phyloP scores from a whole-genome alignment of 352 stramenopile genomes.

The Phytophthora tubulina region DNA sequence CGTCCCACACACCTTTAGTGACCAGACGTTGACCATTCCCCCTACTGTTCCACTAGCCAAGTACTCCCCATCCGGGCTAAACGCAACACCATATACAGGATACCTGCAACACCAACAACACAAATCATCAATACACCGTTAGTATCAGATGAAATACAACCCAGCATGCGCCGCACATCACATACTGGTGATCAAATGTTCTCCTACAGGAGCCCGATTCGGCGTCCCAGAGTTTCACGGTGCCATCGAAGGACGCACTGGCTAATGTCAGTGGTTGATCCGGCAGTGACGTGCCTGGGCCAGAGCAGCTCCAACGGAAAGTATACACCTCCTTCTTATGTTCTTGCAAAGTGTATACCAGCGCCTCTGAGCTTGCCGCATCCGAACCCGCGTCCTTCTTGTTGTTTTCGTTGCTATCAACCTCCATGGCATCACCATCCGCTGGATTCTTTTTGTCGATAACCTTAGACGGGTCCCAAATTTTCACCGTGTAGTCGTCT shows the following conservation, averaged over 20 bases:
- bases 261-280: slow-evolving; percentile 87
- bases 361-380: slow-evolving; percentile 44
- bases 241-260: slow-evolving; percentile 96
- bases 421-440: slow-evolving; percentile 39
- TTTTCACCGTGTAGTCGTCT: slow-evolving; percentile 98
- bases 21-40: slow-evolving; percentile 98
- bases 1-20: slow-evolving; percentile 89
- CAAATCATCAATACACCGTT: slow-evolving; percentile 18
- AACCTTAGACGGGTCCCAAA: slow-evolving; percentile 91
- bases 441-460: slow-evolving; percentile 34
- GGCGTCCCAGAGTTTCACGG: slow-evolving; percentile 95
- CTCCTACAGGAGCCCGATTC: slow-evolving; percentile 91
- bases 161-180: slow-evolving; percentile 44
- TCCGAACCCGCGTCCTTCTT: slow-evolving; percentile 37
- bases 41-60: slow-evolving; percentile 97
- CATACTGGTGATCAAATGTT: slow-evolving; percentile 95
- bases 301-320: slow-evolving; percentile 93
- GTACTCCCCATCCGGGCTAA: slow-evolving; percentile 92
- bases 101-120: slow-evolving; percentile 52
- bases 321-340: slow-evolving; percentile 96
- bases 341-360: slow-evolving; percentile 89
- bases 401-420: slow-evolving; percentile 41
- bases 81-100: slow-evolving; percentile 89
- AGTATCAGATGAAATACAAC: slow-evolving; percentile 28
- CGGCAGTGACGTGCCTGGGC: slow-evolving; percentile 68